Evolutionary conservation across 495 filamentous ascomycete genomes (phyloP).

Genomic region (Aspergillus wentii): DNA sequence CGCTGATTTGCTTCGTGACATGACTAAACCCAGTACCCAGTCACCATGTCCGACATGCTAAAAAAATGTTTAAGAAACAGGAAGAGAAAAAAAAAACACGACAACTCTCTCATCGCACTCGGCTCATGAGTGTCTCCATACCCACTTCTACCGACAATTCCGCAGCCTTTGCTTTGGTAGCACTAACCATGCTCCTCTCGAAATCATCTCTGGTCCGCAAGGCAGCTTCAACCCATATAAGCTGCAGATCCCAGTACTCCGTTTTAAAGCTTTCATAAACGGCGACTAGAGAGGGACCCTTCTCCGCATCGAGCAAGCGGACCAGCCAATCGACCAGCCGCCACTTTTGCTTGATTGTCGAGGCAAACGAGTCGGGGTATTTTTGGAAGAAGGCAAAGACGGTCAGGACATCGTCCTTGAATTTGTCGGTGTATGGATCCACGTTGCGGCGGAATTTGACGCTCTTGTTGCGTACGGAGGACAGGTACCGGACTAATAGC

Average conservation of each 20-base stretch:
- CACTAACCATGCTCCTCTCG: constrained; percentile 81
- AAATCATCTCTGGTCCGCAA: constrained; percentile 86
- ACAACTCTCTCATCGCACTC: constrained; percentile 59
- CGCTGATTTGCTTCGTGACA: constrained; percentile 12
- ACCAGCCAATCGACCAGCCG: constrained; percentile 78
- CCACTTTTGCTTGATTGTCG: constrained; percentile 83
- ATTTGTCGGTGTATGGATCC: constrained; percentile 81
- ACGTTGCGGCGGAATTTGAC: constrained; percentile 75
- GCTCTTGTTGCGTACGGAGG: constrained; percentile 78
- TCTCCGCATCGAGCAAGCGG: constrained; percentile 69
- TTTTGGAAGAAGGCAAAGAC: constrained; percentile 68
- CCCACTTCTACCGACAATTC: constrained; percentile 76
- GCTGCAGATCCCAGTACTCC: constrained; percentile 89
- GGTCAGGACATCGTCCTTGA: constrained; percentile 82
- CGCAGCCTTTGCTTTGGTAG: constrained; percentile 79
- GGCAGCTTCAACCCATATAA: constrained; percentile 95
- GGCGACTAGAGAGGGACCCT: constrained; percentile 58
- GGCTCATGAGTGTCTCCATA: constrained; percentile 84
- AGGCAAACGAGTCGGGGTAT: constrained; percentile 61
- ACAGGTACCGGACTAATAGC: constrained; percentile 82
- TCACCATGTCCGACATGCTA: too few species aligned
- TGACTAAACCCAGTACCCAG: too few species aligned
- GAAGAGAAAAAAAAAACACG: constrained; percentile 4
- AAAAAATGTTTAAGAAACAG: constrained; percentile 1
- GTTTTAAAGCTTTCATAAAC: constrained; percentile 80